These are phyloP conservation scores for Gastrolobium villosum DNA, from an alignment of 306 rosid species.

Conservation along the genomic window DNA sequence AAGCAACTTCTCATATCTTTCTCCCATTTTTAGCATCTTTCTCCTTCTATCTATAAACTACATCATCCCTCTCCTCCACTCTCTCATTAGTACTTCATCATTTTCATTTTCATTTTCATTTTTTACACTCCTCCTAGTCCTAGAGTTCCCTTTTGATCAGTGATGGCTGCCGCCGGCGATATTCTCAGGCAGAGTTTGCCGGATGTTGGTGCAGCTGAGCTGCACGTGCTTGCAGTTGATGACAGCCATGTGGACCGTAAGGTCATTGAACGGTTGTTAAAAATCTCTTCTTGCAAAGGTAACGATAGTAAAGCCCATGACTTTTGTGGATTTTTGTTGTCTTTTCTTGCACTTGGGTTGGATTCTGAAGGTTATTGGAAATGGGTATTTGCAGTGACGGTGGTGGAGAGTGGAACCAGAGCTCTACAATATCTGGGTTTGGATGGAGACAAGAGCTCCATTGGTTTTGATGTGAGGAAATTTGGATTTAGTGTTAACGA, in stretches of 20 bases:
- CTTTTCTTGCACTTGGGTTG: constrained; percentile 17
- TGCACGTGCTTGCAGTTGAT: constrained; percentile 95
- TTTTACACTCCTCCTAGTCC: too few species aligned
- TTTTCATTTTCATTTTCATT: not conserved
- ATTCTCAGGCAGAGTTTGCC: constrained; percentile 57
- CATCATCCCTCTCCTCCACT: not conserved
- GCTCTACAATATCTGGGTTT: constrained; percentile 91
- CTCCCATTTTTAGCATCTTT: not conserved
- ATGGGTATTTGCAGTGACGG: constrained; percentile 71
- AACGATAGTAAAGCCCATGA: not conserved
- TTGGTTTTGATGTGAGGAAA: constrained; percentile 76
- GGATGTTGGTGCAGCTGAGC: constrained; percentile 54
- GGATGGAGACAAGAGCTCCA: constrained; percentile 79
- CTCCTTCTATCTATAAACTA: constrained; percentile 4
- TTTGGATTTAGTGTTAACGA: not conserved
- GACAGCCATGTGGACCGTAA: constrained; percentile 89
- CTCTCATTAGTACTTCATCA: not conserved
- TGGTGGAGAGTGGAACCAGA: constrained; percentile 93
- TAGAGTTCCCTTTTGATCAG: too few species aligned
- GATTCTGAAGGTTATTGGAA: constrained; percentile 46
- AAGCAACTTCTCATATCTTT: constrained; percentile 33
- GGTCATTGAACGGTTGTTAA: constrained; percentile 86
- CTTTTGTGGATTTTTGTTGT: not conserved
- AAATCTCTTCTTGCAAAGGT: constrained; percentile 92
- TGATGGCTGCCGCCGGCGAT: constrained; percentile 63